Base-by-base conservation (phyloP, 768 basidiomycete genomes). In the Leccinellum luteum region DNA sequence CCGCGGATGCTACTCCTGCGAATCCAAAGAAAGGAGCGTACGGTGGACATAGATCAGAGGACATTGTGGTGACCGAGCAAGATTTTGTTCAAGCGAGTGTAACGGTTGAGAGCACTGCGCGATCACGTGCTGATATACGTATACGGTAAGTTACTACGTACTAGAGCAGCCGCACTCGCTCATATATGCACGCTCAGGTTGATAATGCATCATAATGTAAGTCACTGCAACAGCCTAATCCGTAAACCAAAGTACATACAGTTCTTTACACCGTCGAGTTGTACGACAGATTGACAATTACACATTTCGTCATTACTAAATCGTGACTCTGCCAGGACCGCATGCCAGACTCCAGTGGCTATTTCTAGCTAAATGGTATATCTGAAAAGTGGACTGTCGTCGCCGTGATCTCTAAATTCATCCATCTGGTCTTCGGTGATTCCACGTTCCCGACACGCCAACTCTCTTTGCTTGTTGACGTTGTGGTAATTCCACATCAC, bases 11-110 rank as follows among this genome's bases (percentile, higher is more conserved):
- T 30, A 98, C 96, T 51, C 96, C 96, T 51, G 90, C 95, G 72
- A 99, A 95, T 27, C 95, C 96, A 72, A 98, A 97, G 85, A 98
- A 98, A 52, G 94, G 92, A 51, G 95, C 95, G 71, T 91, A 98
- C 30, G 94, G 92, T 60, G 94, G 94, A 72, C 94, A 97, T 51
- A 82, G 62, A 45, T 73, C 71, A 52, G 70, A 58, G 25, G 85
- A 82, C 85, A 85, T 87, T 43, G 58, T 52, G 52, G 34, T 31
- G 32, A 44, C n/a, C 56, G 8, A 48, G 28, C 25, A 51, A 34
- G 5, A 48, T 53, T 47, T 52, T 52, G 34, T 48, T 34, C 17
- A 19, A 38, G 21, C 27, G n/a, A 41, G 30, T 48, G 13, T 1
- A 13, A 7, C 8, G 2, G 27, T 51, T 14, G 15, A 51, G 32